Base-by-base conservation (phyloP, 106 monocot species). In the Iris macrosiphon region DNA sequence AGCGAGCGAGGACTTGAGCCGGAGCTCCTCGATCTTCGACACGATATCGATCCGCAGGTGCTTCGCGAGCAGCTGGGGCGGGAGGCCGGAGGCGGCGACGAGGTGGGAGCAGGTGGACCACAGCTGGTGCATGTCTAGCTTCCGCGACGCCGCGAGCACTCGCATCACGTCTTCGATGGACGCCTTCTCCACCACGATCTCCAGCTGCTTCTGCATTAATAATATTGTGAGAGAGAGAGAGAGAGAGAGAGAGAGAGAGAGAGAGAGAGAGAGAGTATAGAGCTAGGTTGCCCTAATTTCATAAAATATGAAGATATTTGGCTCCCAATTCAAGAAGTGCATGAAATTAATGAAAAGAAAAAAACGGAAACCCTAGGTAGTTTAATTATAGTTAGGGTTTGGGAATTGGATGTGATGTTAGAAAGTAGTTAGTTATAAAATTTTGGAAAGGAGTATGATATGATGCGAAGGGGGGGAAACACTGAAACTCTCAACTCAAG, bases 81-180 rank as follows among this genome's bases (percentile, higher is more conserved):
- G 87, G 15, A 93, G 82, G 13, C 92, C 92, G 4, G 92, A 93
- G 47, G 87, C 87, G 30, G 87, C 72, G 3, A 93, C 92, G 54
- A 87, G 74, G 80, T 77, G 80, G 14, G 92, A 83, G 77, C 87
- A 87, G 4, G 79, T 87, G 4, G 49, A 55, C 90, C 90, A 90
- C 5, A 92, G 76, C 70, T 86, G 92, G 52, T 82, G 92, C 72
- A 87, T 72, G 43, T 92, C 92, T 31, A 82, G 92, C 76, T 92
- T 82, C 22, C 92, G 65, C 1, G 92, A 86, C n/a, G 92, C 85
- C 28, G 87, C 37, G 4, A 92, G 64, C 5, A 92, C 92, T 66
- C 75, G 86, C 92, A 92, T 92, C 63, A 92, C 92, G 53, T 92
- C 92, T 46, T 92, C 92, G 5, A 92, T 77, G 44, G 92, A 92